Base-by-base conservation (phyloP, 805 yeast species). In the Suhomyces prunicola region DNA sequence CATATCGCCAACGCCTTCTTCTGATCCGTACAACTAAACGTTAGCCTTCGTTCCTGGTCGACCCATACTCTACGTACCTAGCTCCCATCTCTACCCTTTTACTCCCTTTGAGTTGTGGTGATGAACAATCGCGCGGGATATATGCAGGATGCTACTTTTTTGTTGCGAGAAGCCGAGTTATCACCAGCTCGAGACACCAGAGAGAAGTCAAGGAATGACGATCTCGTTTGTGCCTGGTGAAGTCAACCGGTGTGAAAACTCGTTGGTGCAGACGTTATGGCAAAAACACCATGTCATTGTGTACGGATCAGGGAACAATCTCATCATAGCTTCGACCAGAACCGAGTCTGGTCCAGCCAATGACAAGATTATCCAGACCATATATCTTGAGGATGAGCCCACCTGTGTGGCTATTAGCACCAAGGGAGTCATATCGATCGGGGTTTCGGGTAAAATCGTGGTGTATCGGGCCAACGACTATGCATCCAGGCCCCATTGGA, bases 1-100 rank as follows among this genome's bases (percentile, higher is more conserved):
- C 99, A 93, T 19, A 93, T 85, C 8, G 98, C 98, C 53, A 94
- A 89, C n/a, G 96, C 97, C 61, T 83, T 90, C 64, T 92, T 83
- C 66, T 93, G 96, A 70, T 93, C 99, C 64, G 88, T 87, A 69
- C 99, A 93, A 78, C 97, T 91, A 54, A 0, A 42, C 6, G 17
- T 17, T 24, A 8, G 68, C 19, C 19, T 19, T 19, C 19, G 19
- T 44, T 13, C 29, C 9, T 44, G 12, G 10, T 6, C 4, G 36
- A 3, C 22, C 24, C 0, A 1, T 1, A 15, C n/a, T 10, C 27
- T n/a, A 68, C 79, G 53, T 63, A 76, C 79, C 79, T 77, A 46
- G 85, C 86, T 50, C 82, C 86, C 87, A 83, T 81, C n/a, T 13
- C 39, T 57, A n/a, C 6, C 10, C 15, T 5, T 10, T 5, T 10